Conservation (phyloP, 768 basidiomycete species). For the Lentinula guzmanii region DNA sequence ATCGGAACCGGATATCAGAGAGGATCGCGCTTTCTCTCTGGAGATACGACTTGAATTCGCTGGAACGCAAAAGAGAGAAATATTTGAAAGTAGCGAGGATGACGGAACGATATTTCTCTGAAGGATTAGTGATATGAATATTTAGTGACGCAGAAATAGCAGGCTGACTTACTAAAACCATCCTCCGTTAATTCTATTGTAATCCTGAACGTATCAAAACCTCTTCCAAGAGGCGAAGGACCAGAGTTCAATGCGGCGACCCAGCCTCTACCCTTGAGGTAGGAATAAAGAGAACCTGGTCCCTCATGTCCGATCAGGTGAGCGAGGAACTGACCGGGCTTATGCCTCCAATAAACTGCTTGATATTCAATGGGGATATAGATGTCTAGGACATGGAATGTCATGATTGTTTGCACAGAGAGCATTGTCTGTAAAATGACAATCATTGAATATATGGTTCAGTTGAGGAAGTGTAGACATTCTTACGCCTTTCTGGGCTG, state of each 20-base stretch:
- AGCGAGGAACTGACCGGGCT: conserved; percentile 70
- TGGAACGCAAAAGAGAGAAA: conserved; percentile 58
- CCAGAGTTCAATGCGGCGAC: conserved; percentile 69
- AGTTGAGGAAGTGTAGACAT: conserved; percentile 1
- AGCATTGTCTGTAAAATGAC: conserved; percentile 57
- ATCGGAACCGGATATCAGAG: conserved; percentile 73
- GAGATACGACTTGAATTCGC: conserved; percentile 55
- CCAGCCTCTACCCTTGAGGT: conserved; percentile 88
- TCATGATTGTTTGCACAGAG: conserved; percentile 84
- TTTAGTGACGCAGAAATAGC: not conserved
- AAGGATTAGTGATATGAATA: conserved; percentile 6
- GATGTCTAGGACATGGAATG: conserved; percentile 77
- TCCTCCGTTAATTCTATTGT: conserved; percentile 74
- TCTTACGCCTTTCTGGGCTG: conserved; percentile 65
- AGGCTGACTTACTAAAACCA: conserved; percentile 66
- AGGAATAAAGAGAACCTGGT: conserved; percentile 84
- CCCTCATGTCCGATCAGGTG: conserved; percentile 93
- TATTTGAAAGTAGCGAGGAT: conserved; percentile 75
- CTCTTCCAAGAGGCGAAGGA: conserved; percentile 64
- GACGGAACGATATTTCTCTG: conserved; percentile 76
- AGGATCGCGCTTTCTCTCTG: conserved; percentile 75
- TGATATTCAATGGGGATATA: conserved; percentile 75
- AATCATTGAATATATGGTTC: not conserved
- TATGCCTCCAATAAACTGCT: conserved; percentile 66
- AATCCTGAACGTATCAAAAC: conserved; percentile 88